phyloP scores from a whole-genome alignment of 768 basidiomycete genomes.

The Calocybe cyanea region DNA sequence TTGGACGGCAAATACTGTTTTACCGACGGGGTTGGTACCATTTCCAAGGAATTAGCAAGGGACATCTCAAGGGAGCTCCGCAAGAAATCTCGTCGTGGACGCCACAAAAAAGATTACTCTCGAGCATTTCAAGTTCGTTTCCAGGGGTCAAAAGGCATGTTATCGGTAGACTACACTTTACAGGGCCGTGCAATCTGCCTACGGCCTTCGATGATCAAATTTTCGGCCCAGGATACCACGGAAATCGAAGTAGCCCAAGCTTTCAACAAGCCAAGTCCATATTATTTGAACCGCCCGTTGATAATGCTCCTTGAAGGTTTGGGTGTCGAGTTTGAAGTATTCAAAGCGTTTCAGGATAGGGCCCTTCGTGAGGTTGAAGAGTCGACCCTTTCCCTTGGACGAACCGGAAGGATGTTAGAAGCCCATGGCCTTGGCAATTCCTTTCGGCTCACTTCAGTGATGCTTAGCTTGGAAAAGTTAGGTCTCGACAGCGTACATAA shows the following conservation, averaged over 20 bases:
- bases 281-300: slow-evolving; percentile 58
- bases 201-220: slow-evolving; percentile 67
- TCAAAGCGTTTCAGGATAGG: slow-evolving; percentile 47
- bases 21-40: slow-evolving; percentile 70
- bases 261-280: slow-evolving; percentile 57
- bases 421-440: slow-evolving; percentile 53
- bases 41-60: slow-evolving; percentile 50
- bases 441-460: slow-evolving; percentile 50
- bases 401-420: slow-evolving; percentile 49
- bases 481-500: slow-evolving; percentile 35
- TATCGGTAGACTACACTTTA: slow-evolving; percentile 53
- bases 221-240: slow-evolving; percentile 41
- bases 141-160: slow-evolving; percentile 63
- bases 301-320: slow-evolving; percentile 65
- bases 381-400: slow-evolving; percentile 37
- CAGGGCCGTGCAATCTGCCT: slow-evolving; percentile 46
- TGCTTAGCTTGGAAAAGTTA: slow-evolving; percentile 47
- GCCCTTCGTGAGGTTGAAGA: slow-evolving; percentile 46
- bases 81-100: slow-evolving; percentile 30
- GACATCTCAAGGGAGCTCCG: slow-evolving; percentile 44
- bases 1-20: slow-evolving; percentile 40
- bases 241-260: slow-evolving; percentile 62
- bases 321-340: slow-evolving; percentile 51
- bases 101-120: slow-evolving; percentile 32
- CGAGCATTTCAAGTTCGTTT: slow-evolving; percentile 60